Evolutionary conservation across 495 filamentous ascomycete genomes (phyloP), one percentile per base, ranked within the genome.

Genomic region (Aspergillus egyptiacus): DNA sequence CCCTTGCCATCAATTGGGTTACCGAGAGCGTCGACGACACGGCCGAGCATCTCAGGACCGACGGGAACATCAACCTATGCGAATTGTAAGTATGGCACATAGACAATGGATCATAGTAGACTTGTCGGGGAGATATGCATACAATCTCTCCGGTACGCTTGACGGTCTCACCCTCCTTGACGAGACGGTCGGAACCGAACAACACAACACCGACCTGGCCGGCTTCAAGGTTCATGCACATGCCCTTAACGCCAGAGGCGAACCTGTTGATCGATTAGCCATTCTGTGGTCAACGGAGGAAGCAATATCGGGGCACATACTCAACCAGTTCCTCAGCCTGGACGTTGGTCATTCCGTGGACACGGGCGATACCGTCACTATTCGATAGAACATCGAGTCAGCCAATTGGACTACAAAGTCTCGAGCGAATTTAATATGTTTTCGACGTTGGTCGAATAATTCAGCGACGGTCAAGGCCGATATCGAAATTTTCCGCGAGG

Each of bases 191-290:
- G 65, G 93, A 97, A 82, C 93, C 93, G 78, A 98, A 98, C 60
- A 98, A 84, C 82, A 98, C 93, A 60, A 98, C 93, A 95, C 93
- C 93, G 74, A 98, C 93, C 76, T 97, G 94, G 72, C 93, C 93
- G 71, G 93, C 93, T 77, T 98, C 93, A 70, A 98, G 81, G 84
- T 98, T 98, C 91, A 98, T 95, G 87, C 94, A 97, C 93, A 98
- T 98, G 71, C 93, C 93, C 83, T 96, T 96, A 68, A 98, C 93
- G 72, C 93, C 93, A 58, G 93, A 98, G 62, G 93, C 89, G 80
- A 98, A 98, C 81, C 93, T 96, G 51, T 55, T 33, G 43, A 69
- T 57, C 62, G 60, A 74, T 60, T 66, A 56, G 56, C 36, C 22
- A 35, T 47, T 54, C 53, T 51, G 36, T 20, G 5, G 10, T 6